Base-by-base conservation (phyloP, 2,329 filamentous ascomycete genomes). In the Fusarium nygamai region DNA sequence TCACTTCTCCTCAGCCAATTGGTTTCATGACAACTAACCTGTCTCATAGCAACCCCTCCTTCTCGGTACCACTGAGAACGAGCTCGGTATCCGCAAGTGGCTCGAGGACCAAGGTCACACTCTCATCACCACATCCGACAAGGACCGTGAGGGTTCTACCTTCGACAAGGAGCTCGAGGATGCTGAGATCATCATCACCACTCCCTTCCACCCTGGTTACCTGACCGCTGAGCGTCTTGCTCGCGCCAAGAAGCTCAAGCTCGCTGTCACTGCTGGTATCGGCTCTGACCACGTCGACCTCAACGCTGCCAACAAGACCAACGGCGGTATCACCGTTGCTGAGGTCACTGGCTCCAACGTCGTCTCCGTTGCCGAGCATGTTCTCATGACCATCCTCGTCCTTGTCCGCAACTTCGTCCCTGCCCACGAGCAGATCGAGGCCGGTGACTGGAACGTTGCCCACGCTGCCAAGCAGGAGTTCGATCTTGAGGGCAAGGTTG, bases 271-370 rank as follows among this genome's bases (percentile, higher is more conserved):
- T 59, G 96, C 96, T 79, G 96, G 96, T 88, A 98, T 99, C 82
- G 96, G 96, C 78, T 98, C 96, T 60, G 96, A 99, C 87, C 96
- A 99, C 86, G 94, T 99, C 83, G 96, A 99, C 87, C 91, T 98
- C 74, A 92, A 98, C 84, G 95, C 94, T 50, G 96, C 96, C 84
- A 98, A 98, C 93, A 95, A 92, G 88, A 98, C 95, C 86, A 99
- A 99, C 84, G 96, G 96, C 81, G 96, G 96, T 83, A 87, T 98
- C 86, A 99, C 95, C 79, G 96, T 99, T 72, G 95, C 95, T 75
- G 96, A 99, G 86, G 96, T 99, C 76, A 99, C 96, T 16, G 96
- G 96, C 82, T 97, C 93, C 87, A 99, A 99, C 84, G 96, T 99
- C 80, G 95, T 98, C 80, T 98, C 96, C 59, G 96, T 99, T 75